These are phyloP conservation scores for Coelastrella sp. DNA, from an alignment of 139 green algal species.

Conservation along the genomic window DNA sequence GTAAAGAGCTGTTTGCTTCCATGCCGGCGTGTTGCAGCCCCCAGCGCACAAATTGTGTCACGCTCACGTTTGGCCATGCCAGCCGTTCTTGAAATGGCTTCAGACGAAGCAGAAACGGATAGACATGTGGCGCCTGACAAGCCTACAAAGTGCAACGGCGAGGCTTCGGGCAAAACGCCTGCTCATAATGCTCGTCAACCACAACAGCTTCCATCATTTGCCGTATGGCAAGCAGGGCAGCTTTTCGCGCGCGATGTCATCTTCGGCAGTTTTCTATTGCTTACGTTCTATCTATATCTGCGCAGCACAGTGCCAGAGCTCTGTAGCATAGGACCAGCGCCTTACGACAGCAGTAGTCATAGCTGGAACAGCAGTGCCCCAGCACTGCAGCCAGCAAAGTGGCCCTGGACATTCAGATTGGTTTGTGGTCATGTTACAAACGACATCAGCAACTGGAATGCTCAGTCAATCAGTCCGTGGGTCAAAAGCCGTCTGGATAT, in stretches of 20 bases:
- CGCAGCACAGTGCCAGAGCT: neutral
- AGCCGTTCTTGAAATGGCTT: neutral
- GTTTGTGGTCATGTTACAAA: neutral
- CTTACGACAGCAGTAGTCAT: neutral
- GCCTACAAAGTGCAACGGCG: neutral
- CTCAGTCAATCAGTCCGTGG: neutral
- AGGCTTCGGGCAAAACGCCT: neutral
- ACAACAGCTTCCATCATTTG: neutral
- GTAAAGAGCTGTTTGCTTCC: too few species aligned
- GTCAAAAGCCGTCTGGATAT: neutral
- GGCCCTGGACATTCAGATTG: neutral
- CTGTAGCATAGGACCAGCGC: neutral
- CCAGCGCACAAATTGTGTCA: neutral
- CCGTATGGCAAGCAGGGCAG: slow-evolving; percentile 17
- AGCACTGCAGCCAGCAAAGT: neutral
- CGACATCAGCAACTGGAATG: neutral
- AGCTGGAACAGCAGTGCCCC: neutral
- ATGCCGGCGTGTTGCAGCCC: too few species aligned
- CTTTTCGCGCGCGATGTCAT: slow-evolving; percentile 3
- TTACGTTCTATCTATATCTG: slow-evolving; percentile 4
- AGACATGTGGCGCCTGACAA: neutral
- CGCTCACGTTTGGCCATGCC: neutral
- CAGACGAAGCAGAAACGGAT: neutral
- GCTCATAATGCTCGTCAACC: neutral
- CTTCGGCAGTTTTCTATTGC: slow-evolving; percentile 5